phyloP scores from a whole-genome alignment of 768 basidiomycete genomes.

The Termitomyces bulborhizus region DNA sequence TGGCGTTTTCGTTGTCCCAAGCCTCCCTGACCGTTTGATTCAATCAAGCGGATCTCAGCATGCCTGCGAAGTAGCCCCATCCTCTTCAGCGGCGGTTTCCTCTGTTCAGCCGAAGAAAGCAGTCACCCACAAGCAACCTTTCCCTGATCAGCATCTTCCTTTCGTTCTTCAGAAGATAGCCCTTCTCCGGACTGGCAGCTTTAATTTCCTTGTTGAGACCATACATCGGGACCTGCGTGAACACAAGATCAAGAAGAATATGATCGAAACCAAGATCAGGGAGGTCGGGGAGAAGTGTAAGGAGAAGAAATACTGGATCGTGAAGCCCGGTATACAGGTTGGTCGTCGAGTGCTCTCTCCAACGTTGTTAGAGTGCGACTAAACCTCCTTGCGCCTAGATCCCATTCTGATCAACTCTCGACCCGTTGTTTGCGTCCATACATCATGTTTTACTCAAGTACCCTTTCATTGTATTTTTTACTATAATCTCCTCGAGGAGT shows the following conservation, averaged over 20 bases:
- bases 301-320: constrained; percentile 67
- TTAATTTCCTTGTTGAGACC: constrained; percentile 64
- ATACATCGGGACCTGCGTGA: constrained; percentile 63
- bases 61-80: constrained; percentile 10
- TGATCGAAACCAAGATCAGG: constrained; percentile 74
- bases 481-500: background rate
- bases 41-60: constrained; percentile 11
- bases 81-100: constrained; percentile 9
- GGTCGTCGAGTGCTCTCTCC: background rate
- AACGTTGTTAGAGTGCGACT: background rate
- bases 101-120: constrained; percentile 24
- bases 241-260: constrained; percentile 78
- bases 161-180: constrained; percentile 59
- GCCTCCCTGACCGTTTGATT: constrained; percentile 33
- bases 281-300: constrained; percentile 74
- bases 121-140: constrained; percentile 45
- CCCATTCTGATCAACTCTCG: background rate
- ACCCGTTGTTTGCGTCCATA: background rate
- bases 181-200: constrained; percentile 51
- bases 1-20: constrained; percentile 39
- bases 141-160: constrained; percentile 63
- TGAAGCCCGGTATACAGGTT: constrained; percentile 39
- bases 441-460: background rate
- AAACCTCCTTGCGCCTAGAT: constrained; percentile 3
- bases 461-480: background rate